Evolutionary conservation across 768 basidiomycete species (phyloP), one percentile per base, ranked within the genome.

Genomic region (Chiua virens): DNA sequence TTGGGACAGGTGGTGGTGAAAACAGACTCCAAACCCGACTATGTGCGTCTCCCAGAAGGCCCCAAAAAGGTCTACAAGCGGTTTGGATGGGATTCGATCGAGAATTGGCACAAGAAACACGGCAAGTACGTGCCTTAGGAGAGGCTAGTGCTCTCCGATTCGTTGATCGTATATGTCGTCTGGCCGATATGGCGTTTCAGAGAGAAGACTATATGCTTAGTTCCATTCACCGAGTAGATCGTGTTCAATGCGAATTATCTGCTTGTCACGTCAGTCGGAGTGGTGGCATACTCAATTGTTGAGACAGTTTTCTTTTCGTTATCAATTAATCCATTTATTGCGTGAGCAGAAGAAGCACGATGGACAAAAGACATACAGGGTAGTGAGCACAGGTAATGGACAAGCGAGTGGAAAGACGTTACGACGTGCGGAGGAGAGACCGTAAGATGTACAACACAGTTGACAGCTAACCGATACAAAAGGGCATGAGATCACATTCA

Each of bases 1-100:
- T 21, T 23, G 10, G 40, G 8, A 20, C 52, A 81, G 81, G 74
- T 79, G 17, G 74, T 78, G 50, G 56, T 78, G 28, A 76, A 70
- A 51, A 57, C 65, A 2, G 59, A 74, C 56, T 82, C 81, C 36
- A 84, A 82, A 54, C 83, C 83, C 1, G 70, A 62, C 2, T 84
- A 82, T 39, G 83, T 85, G 36, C 79, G 80, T 32, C 75, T 85
- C n/a, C 84, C 85, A 0, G 82, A 80, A 52, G 83, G 81, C 6
- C 42, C 68, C 1, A 83, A 81, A 59, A 61, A 75, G n/a, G 54
- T 70, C 1, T 79, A 81, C 56, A 52, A 76, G 10, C 56, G 60
- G 9, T 85, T 78, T 42, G 74, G 75, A 0, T 59, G 64, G 0
- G 53, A 75, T 14, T 79, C 81, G 3, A 57, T 86, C 40, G 83